phyloP scores from a whole-genome alignment of 352 stramenopile genomes.

The Thraustochytrium sp. region DNA sequence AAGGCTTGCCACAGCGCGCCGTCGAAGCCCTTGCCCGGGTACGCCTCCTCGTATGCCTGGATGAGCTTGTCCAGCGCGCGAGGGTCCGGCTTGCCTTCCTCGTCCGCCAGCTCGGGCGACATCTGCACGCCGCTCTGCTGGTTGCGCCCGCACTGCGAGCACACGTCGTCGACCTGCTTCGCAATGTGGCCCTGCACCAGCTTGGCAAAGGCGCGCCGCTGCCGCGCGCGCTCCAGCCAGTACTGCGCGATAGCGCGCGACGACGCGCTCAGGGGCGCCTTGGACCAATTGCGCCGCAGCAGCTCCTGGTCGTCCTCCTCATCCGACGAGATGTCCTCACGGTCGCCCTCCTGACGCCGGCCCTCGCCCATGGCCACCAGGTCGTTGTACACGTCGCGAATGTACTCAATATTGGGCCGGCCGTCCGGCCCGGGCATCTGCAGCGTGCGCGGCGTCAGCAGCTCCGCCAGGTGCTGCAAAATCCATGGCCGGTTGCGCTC shows the following conservation, averaged over 20 bases:
- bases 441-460: conserved; percentile 86
- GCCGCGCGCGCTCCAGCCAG: conserved; percentile 84
- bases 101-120: conserved; percentile 23
- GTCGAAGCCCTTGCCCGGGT: conserved; percentile 36
- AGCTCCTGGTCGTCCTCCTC: conserved; percentile 74
- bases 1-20: conserved; percentile 61
- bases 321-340: conserved; percentile 83
- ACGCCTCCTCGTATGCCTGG: conserved; percentile 56
- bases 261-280: conserved; percentile 68
- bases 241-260: conserved; percentile 78
- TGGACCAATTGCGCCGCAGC: conserved; percentile 74
- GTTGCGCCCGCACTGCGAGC: conserved; percentile 32
- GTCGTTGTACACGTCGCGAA: conserved; percentile 91
- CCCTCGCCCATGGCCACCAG: conserved; percentile 85
- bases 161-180: conserved; percentile 50
- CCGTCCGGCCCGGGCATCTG: conserved; percentile 57
- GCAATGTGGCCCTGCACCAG: conserved; percentile 72
- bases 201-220: conserved; percentile 79
- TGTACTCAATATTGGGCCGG: conserved; percentile 80
- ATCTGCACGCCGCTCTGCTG: conserved; percentile 31
- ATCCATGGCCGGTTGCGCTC: conserved; percentile 94
- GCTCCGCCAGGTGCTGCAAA: conserved; percentile 87
- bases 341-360: conserved; percentile 70
- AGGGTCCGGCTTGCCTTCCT: conserved; percentile 32
- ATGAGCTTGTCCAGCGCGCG: conserved; percentile 58